Conservation (phyloP, 2,329 filamentous ascomycete species). For the Exserohilum rostratum region DNA sequence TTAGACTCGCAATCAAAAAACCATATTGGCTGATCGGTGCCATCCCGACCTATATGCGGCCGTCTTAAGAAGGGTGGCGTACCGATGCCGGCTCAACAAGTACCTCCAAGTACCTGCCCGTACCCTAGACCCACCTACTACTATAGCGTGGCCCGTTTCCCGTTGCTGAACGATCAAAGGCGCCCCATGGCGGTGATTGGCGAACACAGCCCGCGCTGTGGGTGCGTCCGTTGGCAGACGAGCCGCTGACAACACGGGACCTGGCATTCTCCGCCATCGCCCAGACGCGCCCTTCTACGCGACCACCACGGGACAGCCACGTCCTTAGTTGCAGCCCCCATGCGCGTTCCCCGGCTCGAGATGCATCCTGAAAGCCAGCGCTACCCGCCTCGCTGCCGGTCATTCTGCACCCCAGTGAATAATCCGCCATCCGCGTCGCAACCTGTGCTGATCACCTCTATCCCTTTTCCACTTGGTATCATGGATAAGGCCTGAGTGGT, state of each 20-base stretch:
- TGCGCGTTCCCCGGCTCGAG: slow-evolving; percentile 22
- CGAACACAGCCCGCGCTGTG: slow-evolving; percentile 26
- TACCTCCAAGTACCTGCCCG: slow-evolving; percentile 33
- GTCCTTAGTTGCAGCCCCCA: slow-evolving; percentile 20
- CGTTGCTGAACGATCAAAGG: slow-evolving; percentile 38
- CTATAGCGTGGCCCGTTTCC: slow-evolving; percentile 22
- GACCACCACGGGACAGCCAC: slow-evolving; percentile 19
- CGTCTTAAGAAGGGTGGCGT: slow-evolving; percentile 31
- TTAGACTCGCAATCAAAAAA: slow-evolving; percentile 45
- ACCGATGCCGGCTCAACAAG: slow-evolving; percentile 44
- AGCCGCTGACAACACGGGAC: slow-evolving; percentile 36
- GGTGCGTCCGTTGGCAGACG: slow-evolving; percentile 32
- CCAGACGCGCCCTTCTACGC: slow-evolving; percentile 26
- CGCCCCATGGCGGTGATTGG: slow-evolving; percentile 38
- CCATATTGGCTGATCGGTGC: slow-evolving; percentile 48
- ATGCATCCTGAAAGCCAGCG: slow-evolving; percentile 26
- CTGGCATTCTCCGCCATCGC: slow-evolving; percentile 27
- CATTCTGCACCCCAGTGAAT: slow-evolving; percentile 37
- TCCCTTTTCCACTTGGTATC: slow-evolving; percentile 23
- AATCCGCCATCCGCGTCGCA: slow-evolving; percentile 28
- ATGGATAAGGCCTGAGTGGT: slow-evolving; percentile 36
- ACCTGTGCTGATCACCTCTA: slow-evolving; percentile 36
- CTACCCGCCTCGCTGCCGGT: slow-evolving; percentile 39
- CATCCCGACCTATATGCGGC: slow-evolving; percentile 39
- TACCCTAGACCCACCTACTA: slow-evolving; percentile 33